Evolutionary conservation across 2,329 filamentous ascomycete genomes (phyloP), one percentile per base, ranked within the genome.

Genomic region (Samsoniella hepiali): DNA sequence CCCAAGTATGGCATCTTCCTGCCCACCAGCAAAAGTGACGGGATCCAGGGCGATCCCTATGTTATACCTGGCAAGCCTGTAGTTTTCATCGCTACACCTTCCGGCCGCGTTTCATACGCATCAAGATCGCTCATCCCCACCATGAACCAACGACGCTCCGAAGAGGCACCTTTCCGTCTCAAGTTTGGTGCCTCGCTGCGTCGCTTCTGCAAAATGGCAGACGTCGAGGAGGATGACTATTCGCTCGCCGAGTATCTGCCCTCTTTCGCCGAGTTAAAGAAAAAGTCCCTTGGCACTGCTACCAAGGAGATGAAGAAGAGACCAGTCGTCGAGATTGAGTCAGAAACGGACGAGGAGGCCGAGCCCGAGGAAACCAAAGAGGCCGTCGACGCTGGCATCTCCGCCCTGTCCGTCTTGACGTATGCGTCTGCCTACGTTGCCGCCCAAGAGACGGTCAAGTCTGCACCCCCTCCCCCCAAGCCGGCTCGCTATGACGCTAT

Each of bases 1-100:
- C 83, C 84, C 1, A 78, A 75, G 47, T 82, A 81, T 64, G 84
- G 84, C 40, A 73, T 86, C 47, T 81, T 84, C 68, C 68, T 85
- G 31, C 76, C 78, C 2, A 73, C 69, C 15, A 85, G 82, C 47
- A 70, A 70, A 60, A 85, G 83, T 64, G 76, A 80, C 32, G 65
- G 71, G 3, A 79, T 80, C 67, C 69, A 74, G 1, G 75, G 79
- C 4, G 70, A 69, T 22, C 73, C 76, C 0, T 77, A 75, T 50
- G 74, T 79, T 56, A 77, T 81, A 64, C 79, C 79, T 11, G 75
- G 78, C 36, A 78, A 77, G 57, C 81, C 83, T 4, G 72, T 84
- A 5, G 80, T 84, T 32, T 80, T 80, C 63, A 76, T 84, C 58
- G 78, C 79, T 29, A 74, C 75, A 38, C 78, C 80, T 3, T 76